Conservation (phyloP, 352 stramenopile genomes). For the Globisporangium uncinulatum region DNA sequence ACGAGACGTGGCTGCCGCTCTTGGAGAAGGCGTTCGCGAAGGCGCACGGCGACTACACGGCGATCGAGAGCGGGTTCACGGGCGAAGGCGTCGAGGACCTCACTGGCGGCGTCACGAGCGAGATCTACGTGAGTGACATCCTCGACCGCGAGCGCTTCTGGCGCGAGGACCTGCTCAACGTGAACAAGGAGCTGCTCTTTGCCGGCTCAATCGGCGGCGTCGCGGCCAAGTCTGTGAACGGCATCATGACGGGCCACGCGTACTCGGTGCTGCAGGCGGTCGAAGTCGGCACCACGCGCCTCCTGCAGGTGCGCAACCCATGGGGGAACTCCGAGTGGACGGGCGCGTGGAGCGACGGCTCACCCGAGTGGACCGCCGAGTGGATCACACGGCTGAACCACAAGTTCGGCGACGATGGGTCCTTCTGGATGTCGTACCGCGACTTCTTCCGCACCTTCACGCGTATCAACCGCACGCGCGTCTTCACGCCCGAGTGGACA, state of each 20-base stretch:
- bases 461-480: constrained; percentile 22
- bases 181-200: constrained; percentile 35
- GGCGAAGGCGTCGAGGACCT: constrained; percentile 37
- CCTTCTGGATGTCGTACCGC: constrained; percentile 56
- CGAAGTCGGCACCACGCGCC: constrained; percentile 25
- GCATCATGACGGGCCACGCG: constrained; percentile 41
- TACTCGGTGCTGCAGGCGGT: constrained; percentile 46
- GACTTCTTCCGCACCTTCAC: constrained; percentile 30
- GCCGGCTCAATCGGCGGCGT: constrained; percentile 17
- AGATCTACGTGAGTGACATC: constrained; percentile 23
- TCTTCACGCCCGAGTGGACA: constrained; percentile 28
- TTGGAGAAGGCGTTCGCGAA: constrained; percentile 88
- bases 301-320: constrained; percentile 39
- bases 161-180: constrained; percentile 23
- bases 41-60: constrained; percentile 60
- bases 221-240: constrained; percentile 10
- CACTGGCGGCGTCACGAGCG: constrained; percentile 32
- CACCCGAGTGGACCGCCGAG: constrained; percentile 36
- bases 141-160: constrained; percentile 30
- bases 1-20: constrained; percentile 76
- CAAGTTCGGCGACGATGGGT: constrained; percentile 40
- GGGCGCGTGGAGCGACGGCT: constrained; percentile 36
- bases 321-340: constrained; percentile 48
- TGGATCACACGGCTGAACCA: constrained; percentile 33
- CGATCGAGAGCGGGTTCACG: constrained; percentile 51